Percentiles rank a stretch among this genome's conserved stretches.
phyloP scores from a whole-genome alignment of 1,139 yeast genomes.

The Blastobotrys illinoisensis region DNA sequence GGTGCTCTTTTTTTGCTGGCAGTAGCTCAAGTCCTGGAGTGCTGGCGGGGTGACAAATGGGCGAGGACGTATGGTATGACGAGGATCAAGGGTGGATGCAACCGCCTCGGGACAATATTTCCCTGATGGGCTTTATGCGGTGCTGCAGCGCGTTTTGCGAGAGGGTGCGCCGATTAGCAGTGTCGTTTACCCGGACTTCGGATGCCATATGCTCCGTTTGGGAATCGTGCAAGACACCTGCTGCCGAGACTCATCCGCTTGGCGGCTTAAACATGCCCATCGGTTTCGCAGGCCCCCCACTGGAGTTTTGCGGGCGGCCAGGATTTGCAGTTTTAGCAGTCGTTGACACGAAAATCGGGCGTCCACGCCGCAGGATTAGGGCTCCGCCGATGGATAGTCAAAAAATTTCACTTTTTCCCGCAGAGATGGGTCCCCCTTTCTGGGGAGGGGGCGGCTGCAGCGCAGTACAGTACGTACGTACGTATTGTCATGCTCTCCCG shows the following conservation, averaged over 20 bases:
- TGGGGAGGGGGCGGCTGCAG: background rate
- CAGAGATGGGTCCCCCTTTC: no score
- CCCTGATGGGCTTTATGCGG: background rate
- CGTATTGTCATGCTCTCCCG: background rate
- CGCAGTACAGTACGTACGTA: no score
- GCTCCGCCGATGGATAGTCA: no score
- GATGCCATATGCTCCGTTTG: background rate
- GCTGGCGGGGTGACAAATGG: no score
- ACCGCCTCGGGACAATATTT: background rate
- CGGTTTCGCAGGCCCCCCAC: background rate
- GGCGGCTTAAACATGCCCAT: background rate
- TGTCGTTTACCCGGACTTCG: background rate
- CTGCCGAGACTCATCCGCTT: background rate
- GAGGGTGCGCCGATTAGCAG: background rate
- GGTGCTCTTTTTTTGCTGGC: no score
- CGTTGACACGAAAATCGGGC: no score
- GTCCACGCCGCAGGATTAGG: no score
- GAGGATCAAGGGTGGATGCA: background rate
- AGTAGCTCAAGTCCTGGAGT: no score
- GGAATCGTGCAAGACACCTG: background rate
- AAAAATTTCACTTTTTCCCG: no score
- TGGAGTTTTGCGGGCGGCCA: no score
- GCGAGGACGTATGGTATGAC: no score
- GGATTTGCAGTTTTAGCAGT: no score
- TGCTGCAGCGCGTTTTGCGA: background rate